These are phyloP conservation scores for Boletus eberwhitei DNA, from an alignment of 768 basidiomycete species.

Conservation along the genomic window DNA sequence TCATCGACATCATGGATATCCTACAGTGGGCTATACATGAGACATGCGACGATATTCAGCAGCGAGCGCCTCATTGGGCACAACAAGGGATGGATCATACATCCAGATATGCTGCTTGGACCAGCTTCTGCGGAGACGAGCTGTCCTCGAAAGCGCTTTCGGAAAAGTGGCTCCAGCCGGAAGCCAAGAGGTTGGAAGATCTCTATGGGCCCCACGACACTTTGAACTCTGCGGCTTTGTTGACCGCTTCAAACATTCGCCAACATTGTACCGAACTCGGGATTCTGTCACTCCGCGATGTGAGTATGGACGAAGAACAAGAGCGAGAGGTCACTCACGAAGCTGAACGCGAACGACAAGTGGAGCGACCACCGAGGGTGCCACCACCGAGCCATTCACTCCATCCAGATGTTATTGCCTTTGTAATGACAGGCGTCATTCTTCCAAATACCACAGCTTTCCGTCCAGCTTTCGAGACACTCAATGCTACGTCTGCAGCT, in stretches of 20 bases:
- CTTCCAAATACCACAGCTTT: constrained; percentile 18
- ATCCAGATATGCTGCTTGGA: constrained; percentile 17
- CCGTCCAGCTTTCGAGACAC: constrained; percentile 9
- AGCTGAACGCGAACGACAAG: constrained; percentile 40
- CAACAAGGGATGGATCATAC: constrained; percentile 33
- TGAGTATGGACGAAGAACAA: constrained; percentile 44
- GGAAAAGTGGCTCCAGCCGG: constrained; percentile 38
- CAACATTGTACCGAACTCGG: constrained; percentile 17
- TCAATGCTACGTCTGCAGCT: constrained; percentile 3
- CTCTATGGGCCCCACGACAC: constrained; percentile 27
- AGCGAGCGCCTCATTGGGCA: constrained; percentile 40
- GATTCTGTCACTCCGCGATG: constrained; percentile 10
- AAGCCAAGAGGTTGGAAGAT: constrained; percentile 36
- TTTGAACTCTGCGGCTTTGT: not conserved
- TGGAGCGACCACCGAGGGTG: constrained; percentile 35
- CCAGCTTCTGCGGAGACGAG: not conserved
- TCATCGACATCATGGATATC: constrained; percentile 31
- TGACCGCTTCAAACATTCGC: constrained; percentile 5
- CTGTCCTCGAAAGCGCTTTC: constrained; percentile 1
- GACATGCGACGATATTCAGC: constrained; percentile 42
- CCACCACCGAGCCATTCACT: constrained; percentile 21
- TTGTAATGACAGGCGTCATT: constrained; percentile 32
- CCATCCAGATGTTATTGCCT: constrained; percentile 15
- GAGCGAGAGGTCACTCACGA: constrained; percentile 48
- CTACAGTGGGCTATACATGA: constrained; percentile 44